These are phyloP conservation scores for Nicotiana undulata DNA, from an alignment of 257 asterid genomes.

Conservation along the genomic window DNA sequence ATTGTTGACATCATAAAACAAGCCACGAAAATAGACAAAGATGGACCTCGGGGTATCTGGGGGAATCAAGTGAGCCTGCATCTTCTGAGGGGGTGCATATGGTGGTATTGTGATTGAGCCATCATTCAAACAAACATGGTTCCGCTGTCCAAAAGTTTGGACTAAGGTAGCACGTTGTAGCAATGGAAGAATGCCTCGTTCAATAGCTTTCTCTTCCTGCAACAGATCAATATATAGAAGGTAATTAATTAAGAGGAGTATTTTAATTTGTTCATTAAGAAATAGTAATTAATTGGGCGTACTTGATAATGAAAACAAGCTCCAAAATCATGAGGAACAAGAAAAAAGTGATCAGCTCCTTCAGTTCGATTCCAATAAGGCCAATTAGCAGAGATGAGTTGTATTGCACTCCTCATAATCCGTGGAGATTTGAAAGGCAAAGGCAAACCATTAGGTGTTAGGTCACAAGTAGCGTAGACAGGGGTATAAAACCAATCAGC, in stretches of 20 bases:
- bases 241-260: no score
- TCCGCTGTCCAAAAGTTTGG: conserved; percentile 37
- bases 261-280: no score
- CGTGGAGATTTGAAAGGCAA: conserved; percentile 48
- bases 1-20: conserved; percentile 56
- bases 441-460: conserved; percentile 79
- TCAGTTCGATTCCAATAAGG: conserved; percentile 84
- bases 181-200: conserved; percentile 69
- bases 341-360: conserved; percentile 88
- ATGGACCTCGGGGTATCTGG: conserved; percentile 55
- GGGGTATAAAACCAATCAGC: conserved; percentile 46
- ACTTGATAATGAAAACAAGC: conserved; percentile 86
- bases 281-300: conserved; percentile 17
- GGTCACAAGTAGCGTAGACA: conserved; percentile 68
- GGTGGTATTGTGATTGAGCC: conserved; percentile 71
- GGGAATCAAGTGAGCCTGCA: neutral
- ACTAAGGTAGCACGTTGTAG: conserved; percentile 60
- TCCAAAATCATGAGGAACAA: conserved; percentile 78
- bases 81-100: neutral
- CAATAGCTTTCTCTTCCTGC: conserved; percentile 88
- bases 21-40: conserved; percentile 77
- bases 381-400: conserved; percentile 74
- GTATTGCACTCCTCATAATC: conserved; percentile 49
- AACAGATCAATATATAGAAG: neutral
- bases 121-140: conserved; percentile 78